phyloP scores from a whole-genome alignment of 2,329 filamentous ascomycete genomes.

The Penicillium glabrum region DNA sequence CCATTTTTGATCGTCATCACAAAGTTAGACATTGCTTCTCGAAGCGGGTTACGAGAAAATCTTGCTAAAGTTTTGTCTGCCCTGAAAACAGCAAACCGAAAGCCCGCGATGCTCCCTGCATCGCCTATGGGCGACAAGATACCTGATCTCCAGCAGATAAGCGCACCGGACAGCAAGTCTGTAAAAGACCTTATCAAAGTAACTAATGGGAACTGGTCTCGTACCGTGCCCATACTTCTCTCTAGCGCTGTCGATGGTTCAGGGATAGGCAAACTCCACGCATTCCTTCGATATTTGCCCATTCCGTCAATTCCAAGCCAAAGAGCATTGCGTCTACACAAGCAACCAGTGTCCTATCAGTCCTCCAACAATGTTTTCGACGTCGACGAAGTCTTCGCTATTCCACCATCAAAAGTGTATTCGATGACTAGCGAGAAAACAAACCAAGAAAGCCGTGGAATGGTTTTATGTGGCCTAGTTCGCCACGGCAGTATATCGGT shows the following conservation, averaged over 20 bases:
- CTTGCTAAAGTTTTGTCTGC: conserved; percentile 72
- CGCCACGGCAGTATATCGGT: conserved; percentile 75
- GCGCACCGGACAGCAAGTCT: conserved; percentile 57
- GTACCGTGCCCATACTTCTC: conserved; percentile 76
- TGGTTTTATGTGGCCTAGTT: conserved; percentile 82
- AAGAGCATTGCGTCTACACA: conserved; percentile 20
- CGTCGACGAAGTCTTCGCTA: conserved; percentile 84
- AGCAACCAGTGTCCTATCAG: conserved; percentile 33
- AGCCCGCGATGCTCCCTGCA: conserved; percentile 66
- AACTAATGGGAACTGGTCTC: conserved; percentile 40
- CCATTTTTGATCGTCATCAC: conserved; percentile 83
- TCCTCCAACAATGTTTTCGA: conserved; percentile 73
- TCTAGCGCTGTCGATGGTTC: conserved; percentile 83
- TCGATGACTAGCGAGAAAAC: conserved; percentile 40
- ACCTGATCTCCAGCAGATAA: conserved; percentile 58
- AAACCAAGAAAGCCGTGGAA: conserved; percentile 53
- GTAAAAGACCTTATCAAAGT: conserved; percentile 56
- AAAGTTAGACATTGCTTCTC: conserved; percentile 84
- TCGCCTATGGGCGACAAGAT: conserved; percentile 48
- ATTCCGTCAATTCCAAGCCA: conserved; percentile 52
- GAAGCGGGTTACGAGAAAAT: conserved; percentile 65
- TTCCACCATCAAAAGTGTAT: conserved; percentile 63
- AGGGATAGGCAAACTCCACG: conserved; percentile 79
- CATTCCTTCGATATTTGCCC: conserved; percentile 74
- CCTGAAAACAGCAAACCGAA: conserved; percentile 72